Base-by-base conservation (phyloP, 805 yeast species). In the Geotrichum ghanense region DNA sequence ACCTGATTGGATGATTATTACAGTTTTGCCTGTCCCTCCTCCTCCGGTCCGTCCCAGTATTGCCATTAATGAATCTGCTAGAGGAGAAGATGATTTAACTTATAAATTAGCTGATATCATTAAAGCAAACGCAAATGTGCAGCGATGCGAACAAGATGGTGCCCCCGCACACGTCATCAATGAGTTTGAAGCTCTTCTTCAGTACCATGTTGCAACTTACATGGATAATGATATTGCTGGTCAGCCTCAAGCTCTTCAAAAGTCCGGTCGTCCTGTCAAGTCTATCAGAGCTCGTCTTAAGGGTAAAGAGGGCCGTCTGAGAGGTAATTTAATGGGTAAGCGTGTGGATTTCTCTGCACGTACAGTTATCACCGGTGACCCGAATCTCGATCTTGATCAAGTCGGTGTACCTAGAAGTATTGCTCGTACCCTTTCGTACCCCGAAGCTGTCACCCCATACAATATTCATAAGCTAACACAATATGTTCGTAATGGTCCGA, bases 151-250 rank as follows among this genome's bases (percentile, higher is more conserved):
- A 65, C 88, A 88, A 77, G 97, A 94, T 64, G 99, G 99, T 54
- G 94, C 97, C 3, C 98, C 99, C 14, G 97, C 90, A 59, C 99
- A 92, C 64, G 97, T 94, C 41, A 83, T 92, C 56, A 85, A 85
- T 62, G 99, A 92, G 68, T 90, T 92, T 61, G 98, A 92, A 65
- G 83, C 95, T 41, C 76, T 92, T 56, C 72, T 92, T 50, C 99
- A 92, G 64, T 92, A 88, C 66, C 99, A 92, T 60, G 97, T 92
- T 45, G 99, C 99, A 5, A 92, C 99, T 0, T 92, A 92, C 64
- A 92, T 92, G 99, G 98, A 92, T 69, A 92, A 92, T 65, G 97
- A 92, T 69, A 92, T 92, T 67, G 98, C 98, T 12, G 98, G 99
- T 52, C 98, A 92, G 70, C 99, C 98, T 0, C 98, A 90, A 66